Base-by-base conservation (phyloP, 192 early-diverging fungal species). In the Linderina pennispora region DNA sequence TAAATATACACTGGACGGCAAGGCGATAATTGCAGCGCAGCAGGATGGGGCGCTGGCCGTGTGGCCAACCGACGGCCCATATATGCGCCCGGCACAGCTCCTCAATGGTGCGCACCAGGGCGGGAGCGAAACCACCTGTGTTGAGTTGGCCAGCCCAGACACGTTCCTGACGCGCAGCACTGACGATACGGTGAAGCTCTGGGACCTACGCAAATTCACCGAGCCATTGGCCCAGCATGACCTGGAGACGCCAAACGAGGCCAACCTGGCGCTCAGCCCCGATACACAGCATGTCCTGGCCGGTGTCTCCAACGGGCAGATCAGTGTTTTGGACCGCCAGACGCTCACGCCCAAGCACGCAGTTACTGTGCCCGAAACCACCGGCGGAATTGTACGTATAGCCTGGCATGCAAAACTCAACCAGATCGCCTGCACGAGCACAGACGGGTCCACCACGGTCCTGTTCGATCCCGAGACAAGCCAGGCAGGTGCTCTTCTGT, bases 141-240 rank as follows among this genome's bases (percentile, higher is more conserved):
- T 91, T 13, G 52, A 65, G 16, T n/a, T n/a, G n/a, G 87, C 90
- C 47, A 84, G 90, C 3, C 54, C 76, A 20, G 77, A 86, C 43
- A 62, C 75, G 6, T 45, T 98, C 32, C 76, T 89, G 2, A 86
- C 88, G 2, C 76, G 94, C 20, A 83, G 86, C 39, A 83, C 81
- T 26, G 89, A 92, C 58, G 87, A 89, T 44, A 85, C 86, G 4
- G 81, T 98, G 19, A 94, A 94, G 74, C 83, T 96, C 19, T 98
- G 95, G 95, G 95, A 98, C 50, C 38, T 87, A 14, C 78, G 95
- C 36, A 43, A 28, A 3, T 17, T 53, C 35, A 19, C 3, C 13
- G 66, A 67, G 19, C 83, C 91, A 3, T 49, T 96, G 8, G 58
- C 75, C 0, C 74, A 73, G 0, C 59, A 63, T 14, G 61, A 78